Conservation (phyloP, 2,329 filamentous ascomycete genomes). For the Fonsecaea nubica region DNA sequence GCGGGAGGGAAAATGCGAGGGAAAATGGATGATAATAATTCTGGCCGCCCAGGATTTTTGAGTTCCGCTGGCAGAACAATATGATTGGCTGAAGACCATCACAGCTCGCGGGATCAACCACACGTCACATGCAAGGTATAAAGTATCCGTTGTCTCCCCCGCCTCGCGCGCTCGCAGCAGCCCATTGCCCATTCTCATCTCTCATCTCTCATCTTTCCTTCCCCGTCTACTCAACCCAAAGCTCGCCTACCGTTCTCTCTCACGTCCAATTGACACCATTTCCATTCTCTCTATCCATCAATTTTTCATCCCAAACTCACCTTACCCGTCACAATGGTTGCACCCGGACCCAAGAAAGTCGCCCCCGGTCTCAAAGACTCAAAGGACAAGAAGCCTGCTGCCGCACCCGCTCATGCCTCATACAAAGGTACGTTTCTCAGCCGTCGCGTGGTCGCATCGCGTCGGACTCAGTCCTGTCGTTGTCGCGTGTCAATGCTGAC, state of each 20-base stretch:
- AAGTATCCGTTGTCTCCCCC: slow-evolving; percentile 45
- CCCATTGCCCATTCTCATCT: slow-evolving; percentile 42
- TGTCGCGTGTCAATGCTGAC: slow-evolving; percentile 64
- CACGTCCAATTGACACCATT: slow-evolving; percentile 26
- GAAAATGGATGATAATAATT: not conserved
- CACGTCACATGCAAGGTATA: slow-evolving; percentile 39
- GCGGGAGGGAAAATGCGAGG: not conserved
- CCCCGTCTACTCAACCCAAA: slow-evolving; percentile 16
- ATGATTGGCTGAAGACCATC: slow-evolving; percentile 34
- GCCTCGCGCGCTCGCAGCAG: slow-evolving; percentile 46
- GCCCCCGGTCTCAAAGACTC: slow-evolving; percentile 45
- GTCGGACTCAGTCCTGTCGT: slow-evolving; percentile 46
- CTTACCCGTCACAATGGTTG: slow-evolving; percentile 60
- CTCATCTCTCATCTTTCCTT: slow-evolving; percentile 27
- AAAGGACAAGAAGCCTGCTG: slow-evolving; percentile 61
- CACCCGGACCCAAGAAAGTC: slow-evolving; percentile 63
- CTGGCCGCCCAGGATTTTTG: not conserved
- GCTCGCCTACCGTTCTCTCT: slow-evolving; percentile 25
- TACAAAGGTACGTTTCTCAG: slow-evolving; percentile 68
- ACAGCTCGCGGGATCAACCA: slow-evolving; percentile 28
- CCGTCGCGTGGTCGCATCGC: slow-evolving; percentile 55
- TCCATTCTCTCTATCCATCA: slow-evolving; percentile 28
- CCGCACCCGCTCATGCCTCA: slow-evolving; percentile 64
- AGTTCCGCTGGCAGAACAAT: slow-evolving; percentile 4
- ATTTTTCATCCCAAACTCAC: slow-evolving; percentile 29